Conservation (phyloP, 2,329 filamentous ascomycete species). For the Fusarium aywerte region DNA sequence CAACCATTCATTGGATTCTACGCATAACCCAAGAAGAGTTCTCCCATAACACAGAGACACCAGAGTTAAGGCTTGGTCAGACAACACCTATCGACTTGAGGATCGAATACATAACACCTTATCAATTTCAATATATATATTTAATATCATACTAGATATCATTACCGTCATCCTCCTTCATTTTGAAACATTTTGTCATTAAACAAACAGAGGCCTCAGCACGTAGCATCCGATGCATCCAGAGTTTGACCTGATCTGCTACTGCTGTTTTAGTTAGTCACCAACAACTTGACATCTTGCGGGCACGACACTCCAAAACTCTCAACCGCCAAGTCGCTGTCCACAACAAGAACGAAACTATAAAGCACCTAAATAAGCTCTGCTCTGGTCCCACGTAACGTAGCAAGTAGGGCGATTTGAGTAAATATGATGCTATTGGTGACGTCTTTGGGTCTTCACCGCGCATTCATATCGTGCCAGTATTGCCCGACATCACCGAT, state of each 20-base stretch:
- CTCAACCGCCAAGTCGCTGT: constrained; percentile 25
- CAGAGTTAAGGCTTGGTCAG: constrained; percentile 2
- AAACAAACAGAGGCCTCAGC: constrained; percentile 4
- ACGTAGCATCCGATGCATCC: not conserved
- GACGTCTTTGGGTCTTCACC: constrained; percentile 32
- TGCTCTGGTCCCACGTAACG: constrained; percentile 1
- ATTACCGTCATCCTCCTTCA: constrained; percentile 15
- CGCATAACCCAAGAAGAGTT: no score
- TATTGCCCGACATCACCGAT: not conserved
- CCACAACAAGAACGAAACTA: not conserved
- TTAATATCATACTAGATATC: not conserved
- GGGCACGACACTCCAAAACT: constrained; percentile 33
- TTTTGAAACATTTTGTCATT: not conserved
- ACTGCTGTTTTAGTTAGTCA: constrained; percentile 8
- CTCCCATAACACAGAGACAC: not conserved
- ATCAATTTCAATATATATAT: not conserved
- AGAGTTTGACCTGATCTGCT: constrained; percentile 7
- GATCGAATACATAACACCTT: constrained; percentile 5
- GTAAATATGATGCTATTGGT: constrained; percentile 2
- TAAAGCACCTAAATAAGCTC: not conserved
- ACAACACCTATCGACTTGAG: constrained; percentile 5
- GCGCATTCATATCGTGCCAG: constrained; percentile 21
- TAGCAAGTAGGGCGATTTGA: not conserved
- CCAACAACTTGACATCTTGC: not conserved
- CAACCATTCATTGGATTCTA: not conserved